Conservation (phyloP, 768 basidiomycete genomes). For the Tulasnella sp. region DNA sequence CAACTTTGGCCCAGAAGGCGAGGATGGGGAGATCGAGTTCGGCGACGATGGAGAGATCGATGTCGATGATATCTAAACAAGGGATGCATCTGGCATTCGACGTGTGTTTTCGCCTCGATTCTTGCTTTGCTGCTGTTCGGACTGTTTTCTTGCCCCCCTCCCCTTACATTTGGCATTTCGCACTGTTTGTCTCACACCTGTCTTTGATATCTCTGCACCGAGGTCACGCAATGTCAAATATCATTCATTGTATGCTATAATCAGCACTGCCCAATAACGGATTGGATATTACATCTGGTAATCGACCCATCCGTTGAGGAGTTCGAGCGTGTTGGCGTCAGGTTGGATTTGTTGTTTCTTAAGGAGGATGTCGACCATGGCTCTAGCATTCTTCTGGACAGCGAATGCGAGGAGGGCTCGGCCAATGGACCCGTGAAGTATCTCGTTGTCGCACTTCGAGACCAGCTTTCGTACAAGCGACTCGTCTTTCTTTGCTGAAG, state of each 20-base stretch:
- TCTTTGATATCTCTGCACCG: background rate
- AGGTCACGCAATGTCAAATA: background rate
- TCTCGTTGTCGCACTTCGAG: background rate
- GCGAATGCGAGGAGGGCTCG: conserved; percentile 58
- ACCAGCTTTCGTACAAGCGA: background rate
- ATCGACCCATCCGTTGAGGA: background rate
- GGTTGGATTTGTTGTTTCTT: conserved; percentile 49
- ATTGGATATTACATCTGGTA: background rate
- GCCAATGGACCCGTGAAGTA: conserved; percentile 31
- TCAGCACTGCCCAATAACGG: background rate
- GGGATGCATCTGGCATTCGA: background rate
- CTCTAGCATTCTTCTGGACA: conserved; percentile 53
- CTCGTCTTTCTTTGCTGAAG: background rate
- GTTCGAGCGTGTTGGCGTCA: background rate
- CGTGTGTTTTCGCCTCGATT: background rate
- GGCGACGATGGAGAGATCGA: conserved; percentile 74
- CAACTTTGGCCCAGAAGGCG: conserved; percentile 82
- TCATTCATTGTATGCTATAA: background rate
- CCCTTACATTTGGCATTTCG: background rate
- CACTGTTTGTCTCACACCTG: background rate
- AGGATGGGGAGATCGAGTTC: conserved; percentile 84
- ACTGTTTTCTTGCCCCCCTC: background rate
- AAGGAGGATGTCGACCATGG: conserved; percentile 64
- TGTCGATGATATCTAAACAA: conserved; percentile 76
- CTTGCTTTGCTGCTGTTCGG: background rate